Conservation (phyloP, 75 land plant genomes). For the Pinus taeda region DNA sequence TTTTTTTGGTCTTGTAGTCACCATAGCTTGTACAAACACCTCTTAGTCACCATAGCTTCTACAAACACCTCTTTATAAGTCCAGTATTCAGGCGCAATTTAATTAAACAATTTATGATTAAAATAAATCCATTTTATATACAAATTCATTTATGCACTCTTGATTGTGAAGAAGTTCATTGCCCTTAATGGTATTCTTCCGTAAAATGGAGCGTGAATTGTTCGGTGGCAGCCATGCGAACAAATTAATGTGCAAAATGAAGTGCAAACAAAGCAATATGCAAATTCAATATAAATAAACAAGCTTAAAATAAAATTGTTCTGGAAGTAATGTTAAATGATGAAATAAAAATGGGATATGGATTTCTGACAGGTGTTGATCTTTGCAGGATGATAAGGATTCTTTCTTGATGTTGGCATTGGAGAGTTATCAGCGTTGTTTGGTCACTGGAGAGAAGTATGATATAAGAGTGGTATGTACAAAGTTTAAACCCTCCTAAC, state of each 20-base stretch:
- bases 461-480: slow-evolving; percentile 88
- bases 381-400: slow-evolving; percentile 79
- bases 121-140: not conserved
- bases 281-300: not conserved
- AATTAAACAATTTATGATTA: not conserved
- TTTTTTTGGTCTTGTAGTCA: too few species aligned
- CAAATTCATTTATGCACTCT: not conserved
- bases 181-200: not conserved
- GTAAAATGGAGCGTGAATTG: not conserved
- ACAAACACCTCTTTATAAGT: too few species aligned
- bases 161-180: slow-evolving; percentile 4
- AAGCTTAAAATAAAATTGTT: too few species aligned
- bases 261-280: too few species aligned
- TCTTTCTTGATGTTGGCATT: slow-evolving; percentile 66
- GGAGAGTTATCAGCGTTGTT: slow-evolving; percentile 77
- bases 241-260: not conserved
- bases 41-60: too few species aligned
- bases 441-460: slow-evolving; percentile 84
- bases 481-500: not conserved
- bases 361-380: not conserved
- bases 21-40: too few species aligned
- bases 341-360: not conserved
- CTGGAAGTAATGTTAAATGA: not conserved
- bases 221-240: not conserved
- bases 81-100: too few species aligned